Evolutionary conservation across 129 eudicot genomes (phyloP).

Genomic region (Scalesia atractyloides): DNA sequence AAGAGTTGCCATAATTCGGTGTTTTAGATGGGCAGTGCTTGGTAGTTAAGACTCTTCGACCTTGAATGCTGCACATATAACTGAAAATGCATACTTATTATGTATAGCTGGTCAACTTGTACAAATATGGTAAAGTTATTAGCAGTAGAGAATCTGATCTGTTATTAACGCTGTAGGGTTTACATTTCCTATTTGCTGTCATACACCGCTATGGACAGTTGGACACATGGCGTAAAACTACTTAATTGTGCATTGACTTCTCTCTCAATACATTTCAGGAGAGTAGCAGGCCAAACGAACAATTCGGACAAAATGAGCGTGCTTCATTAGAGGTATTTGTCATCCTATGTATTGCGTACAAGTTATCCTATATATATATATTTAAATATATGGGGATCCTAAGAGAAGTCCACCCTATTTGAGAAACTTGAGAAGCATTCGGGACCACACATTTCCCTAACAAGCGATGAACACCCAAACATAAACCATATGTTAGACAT

Average conservation of each 20-base stretch:
- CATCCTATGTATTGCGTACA: background rate
- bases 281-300: constrained; percentile 43
- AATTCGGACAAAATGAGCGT: constrained; percentile 39
- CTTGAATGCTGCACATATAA: no score
- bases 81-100: no score
- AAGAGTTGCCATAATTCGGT: no score
- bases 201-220: no score
- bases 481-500: background rate
- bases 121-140: background rate
- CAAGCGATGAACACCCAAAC: background rate
- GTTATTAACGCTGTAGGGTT: background rate
- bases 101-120: background rate
- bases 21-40: no score
- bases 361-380: background rate
- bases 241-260: background rate
- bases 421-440: no score
- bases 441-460: no score
- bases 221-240: no score
- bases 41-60: no score
- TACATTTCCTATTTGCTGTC: background rate
- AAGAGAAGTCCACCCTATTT: no score
- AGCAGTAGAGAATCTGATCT: background rate
- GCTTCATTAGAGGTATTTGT: constrained; percentile 50
- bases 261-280: constrained; percentile 47
- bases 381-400: no score